These are phyloP conservation scores for Kingdonia uniflora DNA, from an alignment of 164 flowering plant species.

Conservation along the genomic window DNA sequence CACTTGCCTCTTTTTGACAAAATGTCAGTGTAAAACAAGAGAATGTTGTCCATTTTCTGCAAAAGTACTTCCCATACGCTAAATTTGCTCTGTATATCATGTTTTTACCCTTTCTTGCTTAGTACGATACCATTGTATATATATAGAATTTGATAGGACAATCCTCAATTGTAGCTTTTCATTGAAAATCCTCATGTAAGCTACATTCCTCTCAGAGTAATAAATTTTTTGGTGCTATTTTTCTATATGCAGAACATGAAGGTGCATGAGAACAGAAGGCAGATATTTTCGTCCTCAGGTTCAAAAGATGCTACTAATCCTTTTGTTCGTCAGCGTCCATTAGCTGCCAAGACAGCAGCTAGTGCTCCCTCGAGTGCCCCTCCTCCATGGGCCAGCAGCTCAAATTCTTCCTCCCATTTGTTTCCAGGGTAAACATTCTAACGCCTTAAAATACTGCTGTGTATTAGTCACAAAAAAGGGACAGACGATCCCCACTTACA, in stretches of 20 bases:
- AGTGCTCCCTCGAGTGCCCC: constrained; percentile 33
- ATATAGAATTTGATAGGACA: too few relatives aligned
- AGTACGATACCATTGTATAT: too few relatives aligned
- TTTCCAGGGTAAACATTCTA: constrained; percentile 43
- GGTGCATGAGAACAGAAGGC: constrained; percentile 88
- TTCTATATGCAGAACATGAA: constrained; percentile 54
- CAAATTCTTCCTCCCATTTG: constrained; percentile 48
- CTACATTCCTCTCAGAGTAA: too few relatives aligned
- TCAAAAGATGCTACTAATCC: constrained; percentile 81
- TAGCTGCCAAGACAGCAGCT: constrained; percentile 50
- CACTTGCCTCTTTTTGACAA: too few relatives aligned
- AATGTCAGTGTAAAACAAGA: too few relatives aligned
- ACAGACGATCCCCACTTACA: neutral
- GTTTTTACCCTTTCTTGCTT: too few relatives aligned
- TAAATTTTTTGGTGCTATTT: constrained; percentile 8
- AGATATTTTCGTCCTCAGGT: constrained; percentile 66
- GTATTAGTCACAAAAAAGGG: neutral
- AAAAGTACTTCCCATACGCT: too few relatives aligned
- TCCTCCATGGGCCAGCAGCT: constrained; percentile 84
- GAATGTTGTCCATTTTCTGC: too few relatives aligned
- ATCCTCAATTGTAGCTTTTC: too few relatives aligned
- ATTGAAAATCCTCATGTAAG: too few relatives aligned
- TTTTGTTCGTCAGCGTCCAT: constrained; percentile 90
- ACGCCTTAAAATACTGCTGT: neutral
- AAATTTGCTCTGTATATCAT: too few relatives aligned